Base-by-base conservation (phyloP, 805 yeast genomes). In the Candida germanica region DNA sequence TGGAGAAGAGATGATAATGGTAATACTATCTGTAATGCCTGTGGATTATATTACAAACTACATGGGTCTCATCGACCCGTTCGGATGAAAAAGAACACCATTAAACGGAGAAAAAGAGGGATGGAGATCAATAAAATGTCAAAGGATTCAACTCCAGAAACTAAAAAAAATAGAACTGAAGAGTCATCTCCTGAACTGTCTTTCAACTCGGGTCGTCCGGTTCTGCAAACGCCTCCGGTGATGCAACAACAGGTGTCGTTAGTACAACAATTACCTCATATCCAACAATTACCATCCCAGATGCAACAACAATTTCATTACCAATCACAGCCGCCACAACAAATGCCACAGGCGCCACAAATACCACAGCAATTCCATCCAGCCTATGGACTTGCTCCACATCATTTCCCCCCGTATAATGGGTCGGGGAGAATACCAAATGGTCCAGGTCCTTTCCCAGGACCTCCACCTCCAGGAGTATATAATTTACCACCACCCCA, bases 1-100 rank as follows among this genome's bases (percentile, higher is more conserved):
- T 86, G 95, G 95, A 71, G 95, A 53, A 66, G 95, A 43, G 89
- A 85, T 54, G 88, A 79, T 45, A 70, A 69, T 5, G 95, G 95
- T 3, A 80, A 85, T 49, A 83, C 88, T 17, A 85, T 87, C 16
- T 86, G 95, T 66, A 86, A 86, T 51, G 95, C 95, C 0, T 86
- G 95, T 62, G 95, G 88, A 3, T 61, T 87, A 20, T 87, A 86
- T 56, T 80, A 77, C 57, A 66, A 79, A 39, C 69, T 87, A 28
- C 94, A 85, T 51, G 89, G 91, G 1, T 66, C 67, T 26, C 88
- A 83, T 49, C 67, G 95, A 33, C 95, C 95, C 1, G 79, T 79
- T 12, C 77, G 77, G 39, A 73, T 85, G 83, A 83, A 83, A 49
- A 73, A 81, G 47, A 69, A 72, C 37, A 78, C 85, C 28, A 85